Conservation (phyloP, 371 early-diverging fungal species). For the Rhizopus sp. region DNA sequence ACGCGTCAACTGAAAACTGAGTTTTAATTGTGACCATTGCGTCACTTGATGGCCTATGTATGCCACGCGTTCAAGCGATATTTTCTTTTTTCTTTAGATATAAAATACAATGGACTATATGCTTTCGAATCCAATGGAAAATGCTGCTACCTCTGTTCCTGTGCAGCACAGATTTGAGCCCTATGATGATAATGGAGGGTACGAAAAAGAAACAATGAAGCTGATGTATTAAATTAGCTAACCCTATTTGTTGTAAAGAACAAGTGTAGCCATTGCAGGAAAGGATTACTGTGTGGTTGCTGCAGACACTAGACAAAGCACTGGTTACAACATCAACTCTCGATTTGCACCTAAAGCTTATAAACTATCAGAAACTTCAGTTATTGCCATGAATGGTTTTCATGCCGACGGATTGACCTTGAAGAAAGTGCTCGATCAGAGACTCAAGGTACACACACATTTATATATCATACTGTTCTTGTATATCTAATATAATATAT, state of each 20-base stretch:
- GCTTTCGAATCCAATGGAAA: constrained; percentile 35
- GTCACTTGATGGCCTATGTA: constrained; percentile 1
- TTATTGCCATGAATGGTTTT: constrained; percentile 92
- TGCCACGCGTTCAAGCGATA: constrained; percentile 15
- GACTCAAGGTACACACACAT: constrained; percentile 72
- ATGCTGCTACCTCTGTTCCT: constrained; percentile 37
- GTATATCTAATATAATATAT: not conserved
- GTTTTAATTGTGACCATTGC: not conserved
- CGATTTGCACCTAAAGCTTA: constrained; percentile 94
- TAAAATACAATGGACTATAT: constrained; percentile 27
- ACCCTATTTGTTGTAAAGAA: constrained; percentile 52
- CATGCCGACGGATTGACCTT: constrained; percentile 94
- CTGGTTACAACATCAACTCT: constrained; percentile 95
- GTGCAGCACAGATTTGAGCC: constrained; percentile 75
- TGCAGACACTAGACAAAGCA: constrained; percentile 97
- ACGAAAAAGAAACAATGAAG: constrained; percentile 7
- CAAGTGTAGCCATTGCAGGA: constrained; percentile 94
- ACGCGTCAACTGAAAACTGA: constrained; percentile 8
- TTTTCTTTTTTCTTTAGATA: constrained; percentile 1
- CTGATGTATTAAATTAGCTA: not conserved
- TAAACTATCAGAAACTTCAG: constrained; percentile 84
- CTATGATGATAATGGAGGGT: constrained; percentile 83
- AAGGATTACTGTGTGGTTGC: constrained; percentile 95
- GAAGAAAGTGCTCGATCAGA: constrained; percentile 81
- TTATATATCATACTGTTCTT: not conserved